These are phyloP conservation scores for Coemansia sp. DNA, from an alignment of 192 early-diverging fungal species.

Conservation along the genomic window DNA sequence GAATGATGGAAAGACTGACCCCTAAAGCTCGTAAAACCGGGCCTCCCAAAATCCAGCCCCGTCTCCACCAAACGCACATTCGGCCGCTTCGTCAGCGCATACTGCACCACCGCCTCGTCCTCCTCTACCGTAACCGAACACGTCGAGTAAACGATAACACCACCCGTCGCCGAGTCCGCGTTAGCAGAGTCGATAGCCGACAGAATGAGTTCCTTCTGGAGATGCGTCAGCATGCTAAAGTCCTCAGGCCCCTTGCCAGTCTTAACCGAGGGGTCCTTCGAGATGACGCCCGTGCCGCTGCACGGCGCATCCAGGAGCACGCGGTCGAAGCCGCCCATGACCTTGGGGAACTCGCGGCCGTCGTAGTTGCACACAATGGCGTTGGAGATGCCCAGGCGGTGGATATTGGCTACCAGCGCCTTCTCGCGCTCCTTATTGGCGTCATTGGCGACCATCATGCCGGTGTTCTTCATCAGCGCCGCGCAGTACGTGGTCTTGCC, in stretches of 20 bases:
- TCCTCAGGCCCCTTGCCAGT: slow-evolving; percentile 93
- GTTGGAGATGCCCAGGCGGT: slow-evolving; percentile 86
- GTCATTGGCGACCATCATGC: slow-evolving; percentile 96
- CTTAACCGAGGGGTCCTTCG: slow-evolving; percentile 96
- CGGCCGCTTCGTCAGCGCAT: slow-evolving; percentile 91
- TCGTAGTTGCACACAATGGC: slow-evolving; percentile 94
- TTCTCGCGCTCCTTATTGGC: slow-evolving; percentile 91
- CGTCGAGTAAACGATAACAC: slow-evolving; percentile 97
- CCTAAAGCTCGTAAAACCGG: slow-evolving; percentile 87
- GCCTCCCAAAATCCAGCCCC: slow-evolving; percentile 90
- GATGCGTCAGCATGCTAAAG: slow-evolving; percentile 86
- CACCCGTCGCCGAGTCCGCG: slow-evolving; percentile 90
- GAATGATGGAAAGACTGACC: slow-evolving; percentile 87
- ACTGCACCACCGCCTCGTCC: slow-evolving; percentile 96
- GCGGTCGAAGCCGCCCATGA: slow-evolving; percentile 98
- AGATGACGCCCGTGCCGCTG: slow-evolving; percentile 97
- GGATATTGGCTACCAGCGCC: slow-evolving; percentile 88
- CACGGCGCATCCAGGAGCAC: slow-evolving; percentile 98
- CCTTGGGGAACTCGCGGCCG: slow-evolving; percentile 93
- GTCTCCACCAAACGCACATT: slow-evolving; percentile 91
- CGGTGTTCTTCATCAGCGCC: slow-evolving; percentile 96
- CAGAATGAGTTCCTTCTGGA: slow-evolving; percentile 96
- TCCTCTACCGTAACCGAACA: slow-evolving; percentile 98
- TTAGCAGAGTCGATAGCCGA: slow-evolving; percentile 96
- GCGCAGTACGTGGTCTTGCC: slow-evolving; percentile 98